A percentile compares a stretch with the other conserved stretches of the same genome.
These are phyloP conservation scores for Biscogniauxia sp. DNA, from an alignment of 2,329 filamentous ascomycete genomes.

Conservation along the genomic window DNA sequence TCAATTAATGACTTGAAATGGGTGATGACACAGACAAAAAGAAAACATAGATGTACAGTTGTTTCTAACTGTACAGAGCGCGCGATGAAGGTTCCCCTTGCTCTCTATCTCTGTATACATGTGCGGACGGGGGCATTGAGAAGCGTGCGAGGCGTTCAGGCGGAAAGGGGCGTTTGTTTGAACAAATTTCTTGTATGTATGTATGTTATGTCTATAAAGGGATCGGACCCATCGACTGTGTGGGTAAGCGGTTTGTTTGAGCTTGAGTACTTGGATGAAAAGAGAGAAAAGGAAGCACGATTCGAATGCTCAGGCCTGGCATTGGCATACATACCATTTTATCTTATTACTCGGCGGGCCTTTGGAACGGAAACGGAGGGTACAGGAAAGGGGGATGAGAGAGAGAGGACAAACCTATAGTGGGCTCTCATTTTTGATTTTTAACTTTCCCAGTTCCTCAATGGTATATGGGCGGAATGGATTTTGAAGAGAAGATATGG, in stretches of 20 bases:
- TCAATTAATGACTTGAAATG: constrained; percentile 3
- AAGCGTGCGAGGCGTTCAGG: not conserved
- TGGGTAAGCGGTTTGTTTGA: not conserved
- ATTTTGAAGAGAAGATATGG: not conserved
- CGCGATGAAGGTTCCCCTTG: not conserved
- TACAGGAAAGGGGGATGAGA: too few relatives aligned
- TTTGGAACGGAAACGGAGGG: too few relatives aligned
- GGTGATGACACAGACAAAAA: not conserved
- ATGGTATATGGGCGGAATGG: not conserved
- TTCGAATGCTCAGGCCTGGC: not conserved
- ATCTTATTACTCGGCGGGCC: too few relatives aligned
- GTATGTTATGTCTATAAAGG: not conserved
- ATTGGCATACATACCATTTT: too few relatives aligned
- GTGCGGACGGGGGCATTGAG: not conserved
- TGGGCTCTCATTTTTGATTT: not conserved
- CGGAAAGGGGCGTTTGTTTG: not conserved
- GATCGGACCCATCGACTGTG: not conserved
- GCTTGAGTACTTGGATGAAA: too few relatives aligned
- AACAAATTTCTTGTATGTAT: not conserved
- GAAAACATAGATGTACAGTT: not conserved
- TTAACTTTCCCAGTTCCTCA: not conserved
- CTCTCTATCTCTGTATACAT: not conserved
- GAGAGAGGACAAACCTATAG: too few relatives aligned
- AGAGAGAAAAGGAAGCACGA: not conserved
- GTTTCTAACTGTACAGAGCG: not conserved